Percentiles rank a stretch among this genome's conserved stretches.
phyloP scores from a whole-genome alignment of 2,329 filamentous ascomycete species.

The Anisogramma anomala region DNA sequence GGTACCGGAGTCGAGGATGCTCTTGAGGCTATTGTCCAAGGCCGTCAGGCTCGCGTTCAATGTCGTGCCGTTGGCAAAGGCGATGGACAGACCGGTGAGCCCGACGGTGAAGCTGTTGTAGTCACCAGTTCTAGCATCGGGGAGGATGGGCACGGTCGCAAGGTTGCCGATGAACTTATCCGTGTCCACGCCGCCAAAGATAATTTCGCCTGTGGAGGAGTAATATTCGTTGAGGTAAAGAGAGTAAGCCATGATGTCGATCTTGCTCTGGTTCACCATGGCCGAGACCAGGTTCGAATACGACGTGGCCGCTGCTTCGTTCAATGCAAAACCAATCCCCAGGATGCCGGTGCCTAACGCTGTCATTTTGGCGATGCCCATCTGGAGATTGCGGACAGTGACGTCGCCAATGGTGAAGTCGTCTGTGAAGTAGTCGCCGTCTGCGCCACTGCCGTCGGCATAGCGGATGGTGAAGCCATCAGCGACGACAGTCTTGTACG shows the following conservation, averaged over 20 bases:
- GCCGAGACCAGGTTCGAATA: slow-evolving; percentile 53
- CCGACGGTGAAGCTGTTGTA: slow-evolving; percentile 30
- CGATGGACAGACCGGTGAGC: slow-evolving; percentile 28
- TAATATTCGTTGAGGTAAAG: slow-evolving; percentile 49
- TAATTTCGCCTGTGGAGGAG: slow-evolving; percentile 47
- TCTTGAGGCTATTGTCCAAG: slow-evolving; percentile 26
- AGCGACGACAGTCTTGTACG: slow-evolving; percentile 32
- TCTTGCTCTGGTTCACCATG: slow-evolving; percentile 49
- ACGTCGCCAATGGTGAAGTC: slow-evolving; percentile 39
- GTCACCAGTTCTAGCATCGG: slow-evolving; percentile 28
- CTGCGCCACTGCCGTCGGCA: slow-evolving; percentile 42
- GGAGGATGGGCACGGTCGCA: slow-evolving; percentile 42
- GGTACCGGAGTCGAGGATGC: slow-evolving; percentile 57
- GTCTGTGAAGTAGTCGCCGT: slow-evolving; percentile 48
- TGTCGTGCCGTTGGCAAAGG: slow-evolving; percentile 26
- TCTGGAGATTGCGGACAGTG: slow-evolving; percentile 39
- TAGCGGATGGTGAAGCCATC: slow-evolving; percentile 49
- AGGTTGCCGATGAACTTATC: slow-evolving; percentile 52
- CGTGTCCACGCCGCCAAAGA: slow-evolving; percentile 60
- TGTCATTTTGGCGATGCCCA: slow-evolving; percentile 40
- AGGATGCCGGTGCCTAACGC: slow-evolving; percentile 44
- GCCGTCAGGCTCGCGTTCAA: slow-evolving; percentile 23
- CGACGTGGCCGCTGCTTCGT: slow-evolving; percentile 30
- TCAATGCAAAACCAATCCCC: slow-evolving; percentile 45
- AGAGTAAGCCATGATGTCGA: slow-evolving; percentile 55